Percentiles rank a stretch among this genome's conserved stretches.
phyloP scores from a whole-genome alignment of 192 early-diverging fungal genomes.

The Linnemannia elongata region DNA sequence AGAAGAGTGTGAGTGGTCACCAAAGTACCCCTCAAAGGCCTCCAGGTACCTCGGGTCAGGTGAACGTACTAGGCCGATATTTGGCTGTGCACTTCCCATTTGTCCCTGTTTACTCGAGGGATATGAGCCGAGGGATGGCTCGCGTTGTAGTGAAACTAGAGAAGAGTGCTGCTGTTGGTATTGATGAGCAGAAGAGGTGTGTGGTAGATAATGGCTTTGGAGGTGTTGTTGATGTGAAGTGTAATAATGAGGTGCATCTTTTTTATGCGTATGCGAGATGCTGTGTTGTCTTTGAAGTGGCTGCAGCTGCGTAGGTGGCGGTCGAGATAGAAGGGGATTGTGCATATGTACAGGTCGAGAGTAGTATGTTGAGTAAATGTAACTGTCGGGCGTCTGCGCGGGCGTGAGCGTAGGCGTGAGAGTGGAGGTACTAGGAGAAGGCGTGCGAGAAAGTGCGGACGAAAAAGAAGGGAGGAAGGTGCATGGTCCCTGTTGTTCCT shows the following conservation, averaged over 20 bases:
- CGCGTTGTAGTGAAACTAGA: neutral
- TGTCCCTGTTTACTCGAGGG: neutral
- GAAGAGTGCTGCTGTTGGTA: neutral
- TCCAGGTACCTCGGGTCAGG: slow-evolving; percentile 31
- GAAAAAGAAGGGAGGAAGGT: neutral
- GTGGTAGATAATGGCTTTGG: neutral
- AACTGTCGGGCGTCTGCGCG: neutral
- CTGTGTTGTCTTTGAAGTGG: slow-evolving; percentile 1
- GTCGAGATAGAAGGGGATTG: neutral
- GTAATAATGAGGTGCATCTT: neutral
- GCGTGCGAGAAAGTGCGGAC: neutral
- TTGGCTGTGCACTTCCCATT: neutral
- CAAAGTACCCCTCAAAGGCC: slow-evolving; percentile 26
- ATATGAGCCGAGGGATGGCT: neutral
- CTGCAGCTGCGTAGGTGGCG: neutral
- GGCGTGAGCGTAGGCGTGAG: neutral
- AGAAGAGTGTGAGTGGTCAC: neutral
- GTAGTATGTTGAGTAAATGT: neutral
- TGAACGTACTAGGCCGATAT: neutral
- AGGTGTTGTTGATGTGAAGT: neutral
- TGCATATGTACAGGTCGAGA: neutral
- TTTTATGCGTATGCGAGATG: neutral
- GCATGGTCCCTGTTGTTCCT: slow-evolving; percentile 1
- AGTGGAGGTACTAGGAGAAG: neutral
- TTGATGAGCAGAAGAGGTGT: slow-evolving; percentile 3